Percentiles rank a stretch among this genome's conserved stretches.
These are phyloP conservation scores for Ogataea trehaloabstinens DNA, from an alignment of 805 yeast genomes.

Conservation along the genomic window DNA sequence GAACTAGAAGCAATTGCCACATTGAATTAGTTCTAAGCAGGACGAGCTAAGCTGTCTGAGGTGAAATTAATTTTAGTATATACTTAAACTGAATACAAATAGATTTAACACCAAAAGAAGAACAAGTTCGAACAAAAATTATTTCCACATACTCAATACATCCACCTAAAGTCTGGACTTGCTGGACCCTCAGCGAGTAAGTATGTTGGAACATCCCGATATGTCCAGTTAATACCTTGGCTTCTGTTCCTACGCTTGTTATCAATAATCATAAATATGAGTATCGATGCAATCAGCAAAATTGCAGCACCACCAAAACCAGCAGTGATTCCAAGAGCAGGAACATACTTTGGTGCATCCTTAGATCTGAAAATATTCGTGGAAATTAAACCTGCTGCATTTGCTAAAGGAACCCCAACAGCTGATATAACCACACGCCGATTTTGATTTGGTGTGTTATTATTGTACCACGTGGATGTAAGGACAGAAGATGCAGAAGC, in stretches of 20 bases:
- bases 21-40: slow-evolving; percentile 17
- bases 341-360: slow-evolving; percentile 52
- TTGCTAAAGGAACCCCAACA: slow-evolving; percentile 53
- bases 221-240: slow-evolving; percentile 40
- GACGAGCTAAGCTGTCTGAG: no score
- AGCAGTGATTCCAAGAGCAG: slow-evolving; percentile 49
- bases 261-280: slow-evolving; percentile 39
- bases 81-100: background rate
- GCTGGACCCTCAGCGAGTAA: slow-evolving; percentile 43
- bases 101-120: background rate
- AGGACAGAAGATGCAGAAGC: slow-evolving; percentile 47
- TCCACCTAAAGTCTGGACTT: slow-evolving; percentile 47
- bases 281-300: slow-evolving; percentile 22
- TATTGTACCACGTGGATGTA: slow-evolving; percentile 50
- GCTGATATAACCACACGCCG: slow-evolving; percentile 47
- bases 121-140: background rate
- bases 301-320: slow-evolving; percentile 46
- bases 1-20: slow-evolving; percentile 42
- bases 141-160: slow-evolving; percentile 28
- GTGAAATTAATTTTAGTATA: no score
- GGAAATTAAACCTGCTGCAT: slow-evolving; percentile 55
- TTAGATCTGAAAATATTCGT: slow-evolving; percentile 48
- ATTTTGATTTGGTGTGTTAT: slow-evolving; percentile 45
- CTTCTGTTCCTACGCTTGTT: slow-evolving; percentile 38
- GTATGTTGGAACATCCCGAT: slow-evolving; percentile 41